Percentiles rank a stretch among this genome's conserved stretches.
These are phyloP conservation scores for Giardia duodenalis DNA, from an alignment of 208 protist species.

Conservation along the genomic window DNA sequence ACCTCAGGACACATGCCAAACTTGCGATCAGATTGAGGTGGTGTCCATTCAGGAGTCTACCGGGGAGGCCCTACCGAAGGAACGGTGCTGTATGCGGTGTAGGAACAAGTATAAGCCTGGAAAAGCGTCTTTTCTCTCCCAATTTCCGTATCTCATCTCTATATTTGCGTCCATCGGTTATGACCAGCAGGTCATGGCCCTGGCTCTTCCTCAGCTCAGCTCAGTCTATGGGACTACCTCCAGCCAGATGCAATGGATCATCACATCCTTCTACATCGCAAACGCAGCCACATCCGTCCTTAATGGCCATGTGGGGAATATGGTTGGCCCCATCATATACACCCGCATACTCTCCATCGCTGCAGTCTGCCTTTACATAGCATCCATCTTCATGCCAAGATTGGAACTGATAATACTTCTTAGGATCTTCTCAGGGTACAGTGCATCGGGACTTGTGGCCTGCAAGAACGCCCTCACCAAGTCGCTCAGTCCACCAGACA, in stretches of 20 bases:
- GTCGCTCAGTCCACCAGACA: neutral
- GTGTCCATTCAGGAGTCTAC: no score
- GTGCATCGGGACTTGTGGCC: neutral
- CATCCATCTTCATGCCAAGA: neutral
- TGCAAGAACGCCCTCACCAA: neutral
- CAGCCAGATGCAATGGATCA: neutral
- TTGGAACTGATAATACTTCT: neutral
- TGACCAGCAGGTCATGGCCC: neutral
- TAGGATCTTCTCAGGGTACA: neutral
- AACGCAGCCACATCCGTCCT: neutral
- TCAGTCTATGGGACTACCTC: neutral
- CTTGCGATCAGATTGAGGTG: no score
- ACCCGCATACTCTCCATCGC: neutral
- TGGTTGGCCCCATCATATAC: neutral
- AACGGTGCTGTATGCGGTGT: no score
- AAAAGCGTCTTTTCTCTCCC: neutral
- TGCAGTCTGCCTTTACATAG: neutral
- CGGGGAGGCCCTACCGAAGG: no score
- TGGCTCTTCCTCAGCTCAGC: neutral
- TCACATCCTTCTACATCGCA: neutral
- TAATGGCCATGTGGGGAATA: neutral
- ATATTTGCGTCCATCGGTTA: neutral
- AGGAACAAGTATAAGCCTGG: neutral
- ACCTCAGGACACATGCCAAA: no score
- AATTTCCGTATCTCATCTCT: neutral